Evolutionary conservation across 2,329 filamentous ascomycete species (phyloP).

Genomic region (Thermoascus crustaceus): DNA sequence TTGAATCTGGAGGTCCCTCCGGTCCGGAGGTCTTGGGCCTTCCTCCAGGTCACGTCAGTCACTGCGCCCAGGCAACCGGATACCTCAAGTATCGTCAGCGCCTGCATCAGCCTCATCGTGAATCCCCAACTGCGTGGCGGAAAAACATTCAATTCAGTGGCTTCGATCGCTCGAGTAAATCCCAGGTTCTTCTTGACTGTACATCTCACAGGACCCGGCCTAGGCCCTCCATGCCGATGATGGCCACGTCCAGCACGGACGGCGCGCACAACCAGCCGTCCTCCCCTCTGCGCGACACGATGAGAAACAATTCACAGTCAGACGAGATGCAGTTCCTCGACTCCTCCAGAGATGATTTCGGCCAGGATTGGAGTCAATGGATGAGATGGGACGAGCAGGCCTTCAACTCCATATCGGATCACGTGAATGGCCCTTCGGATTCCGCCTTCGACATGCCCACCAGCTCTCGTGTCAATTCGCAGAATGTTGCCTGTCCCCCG

Average conservation of each 20-base stretch:
- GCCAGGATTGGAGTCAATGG: slow-evolving; percentile 39
- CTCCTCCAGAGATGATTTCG: slow-evolving; percentile 18
- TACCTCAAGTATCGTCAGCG: neutral
- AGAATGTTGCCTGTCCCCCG: slow-evolving; percentile 12
- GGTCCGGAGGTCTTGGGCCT: neutral
- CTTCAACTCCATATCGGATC: slow-evolving; percentile 21
- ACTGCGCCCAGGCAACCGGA: neutral
- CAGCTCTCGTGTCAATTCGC: slow-evolving; percentile 16
- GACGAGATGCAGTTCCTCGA: slow-evolving; percentile 14
- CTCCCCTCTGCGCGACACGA: slow-evolving; percentile 1
- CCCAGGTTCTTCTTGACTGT: too few species aligned
- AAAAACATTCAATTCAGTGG: too few species aligned
- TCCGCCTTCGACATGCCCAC: slow-evolving; percentile 18
- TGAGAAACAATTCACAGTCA: slow-evolving; percentile 12
- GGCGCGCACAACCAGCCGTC: neutral
- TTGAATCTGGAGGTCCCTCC: neutral
- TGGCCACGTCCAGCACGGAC: neutral
- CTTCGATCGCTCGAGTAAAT: too few species aligned
- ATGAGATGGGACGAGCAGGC: slow-evolving; percentile 38
- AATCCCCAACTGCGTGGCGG: too few species aligned
- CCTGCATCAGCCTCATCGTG: neutral
- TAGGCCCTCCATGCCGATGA: too few species aligned
- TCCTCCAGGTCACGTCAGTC: slow-evolving; percentile 1
- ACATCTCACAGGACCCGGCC: too few species aligned
- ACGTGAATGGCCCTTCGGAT: slow-evolving; percentile 16